These are phyloP conservation scores for Cercospora sp. DNA, from an alignment of 2,329 filamentous ascomycete species.

Conservation along the genomic window DNA sequence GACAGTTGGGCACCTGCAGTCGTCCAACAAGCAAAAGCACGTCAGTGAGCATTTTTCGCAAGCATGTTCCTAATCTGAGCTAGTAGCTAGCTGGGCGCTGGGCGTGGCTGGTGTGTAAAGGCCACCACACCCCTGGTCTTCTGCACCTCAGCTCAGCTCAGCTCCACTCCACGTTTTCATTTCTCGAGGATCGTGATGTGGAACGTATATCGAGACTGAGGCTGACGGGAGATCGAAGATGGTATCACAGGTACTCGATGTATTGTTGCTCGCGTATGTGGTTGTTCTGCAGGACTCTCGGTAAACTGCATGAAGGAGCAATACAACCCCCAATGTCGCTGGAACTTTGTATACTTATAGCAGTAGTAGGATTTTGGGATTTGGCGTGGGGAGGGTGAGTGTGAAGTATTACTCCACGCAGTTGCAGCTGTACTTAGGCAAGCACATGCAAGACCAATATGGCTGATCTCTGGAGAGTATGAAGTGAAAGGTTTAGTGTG, in stretches of 20 bases:
- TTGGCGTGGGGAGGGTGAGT: neutral
- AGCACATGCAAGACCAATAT: neutral
- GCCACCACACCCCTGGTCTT: neutral
- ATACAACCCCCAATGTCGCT: no score
- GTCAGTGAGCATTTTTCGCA: neutral
- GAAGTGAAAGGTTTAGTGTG: neutral
- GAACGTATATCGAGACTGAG: neutral
- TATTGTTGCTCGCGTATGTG: neutral
- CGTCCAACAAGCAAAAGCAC: neutral
- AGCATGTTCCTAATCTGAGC: neutral
- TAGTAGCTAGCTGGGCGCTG: neutral
- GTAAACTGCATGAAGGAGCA: no score
- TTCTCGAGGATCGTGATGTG: neutral
- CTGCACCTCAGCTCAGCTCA: neutral
- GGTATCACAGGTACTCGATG: no score
- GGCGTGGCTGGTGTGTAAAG: neutral
- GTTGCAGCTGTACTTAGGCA: neutral
- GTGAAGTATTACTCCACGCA: neutral
- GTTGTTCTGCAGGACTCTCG: no score
- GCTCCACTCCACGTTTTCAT: neutral
- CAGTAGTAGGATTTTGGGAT: no score
- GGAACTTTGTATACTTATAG: no score
- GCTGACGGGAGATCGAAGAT: neutral
- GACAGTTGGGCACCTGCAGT: neutral
- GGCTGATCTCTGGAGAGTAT: neutral